phyloP scores from a whole-genome alignment of 1,284 basidiomycete genomes.

The Sanguinoderma infundibulare region DNA sequence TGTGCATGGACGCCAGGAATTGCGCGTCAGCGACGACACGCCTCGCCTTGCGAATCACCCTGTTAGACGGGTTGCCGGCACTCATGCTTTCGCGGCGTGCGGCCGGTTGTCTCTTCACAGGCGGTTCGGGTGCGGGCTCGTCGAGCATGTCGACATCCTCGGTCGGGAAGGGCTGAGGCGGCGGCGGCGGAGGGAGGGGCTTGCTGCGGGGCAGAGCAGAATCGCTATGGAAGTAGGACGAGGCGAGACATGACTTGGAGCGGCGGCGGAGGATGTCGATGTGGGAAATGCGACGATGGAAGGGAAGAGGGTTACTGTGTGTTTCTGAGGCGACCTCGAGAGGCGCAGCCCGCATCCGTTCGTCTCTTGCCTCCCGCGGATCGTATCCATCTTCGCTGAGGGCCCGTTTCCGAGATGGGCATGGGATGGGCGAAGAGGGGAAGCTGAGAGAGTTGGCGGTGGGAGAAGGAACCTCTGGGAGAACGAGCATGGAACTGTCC shows the following conservation, averaged over 20 bases:
- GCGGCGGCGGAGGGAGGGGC: neutral
- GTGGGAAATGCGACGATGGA: conserved; percentile 20
- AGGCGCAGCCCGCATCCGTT: conserved; percentile 3
- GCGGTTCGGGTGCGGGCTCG: conserved; percentile 4
- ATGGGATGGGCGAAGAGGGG: conserved; percentile 34
- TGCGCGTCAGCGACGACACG: conserved; percentile 42
- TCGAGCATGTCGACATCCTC: conserved; percentile 3
- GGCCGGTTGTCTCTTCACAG: conserved; percentile 10
- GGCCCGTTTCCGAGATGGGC: conserved; percentile 22
- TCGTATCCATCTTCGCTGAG: conserved; percentile 17
- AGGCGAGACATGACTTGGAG: conserved; percentile 29
- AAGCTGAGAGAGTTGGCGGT: conserved; percentile 31
- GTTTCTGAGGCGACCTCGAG: neutral
- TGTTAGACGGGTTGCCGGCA: conserved; percentile 28
- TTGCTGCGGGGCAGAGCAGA: neutral
- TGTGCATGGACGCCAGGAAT: conserved; percentile 45
- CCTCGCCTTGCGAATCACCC: conserved; percentile 40
- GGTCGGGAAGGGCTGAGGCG: neutral
- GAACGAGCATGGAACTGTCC: neutral
- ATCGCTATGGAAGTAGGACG: conserved; percentile 29
- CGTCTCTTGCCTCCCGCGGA: conserved; percentile 5
- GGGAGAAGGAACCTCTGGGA: conserved; percentile 12
- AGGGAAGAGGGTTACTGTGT: conserved; percentile 1
- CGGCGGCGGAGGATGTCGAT: conserved; percentile 29
- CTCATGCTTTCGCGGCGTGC: conserved; percentile 28